Evolutionary conservation across 2,329 filamentous ascomycete genomes (phyloP), one percentile per base, ranked within the genome.

Genomic region (Penicillium fuscoglaucum): DNA sequence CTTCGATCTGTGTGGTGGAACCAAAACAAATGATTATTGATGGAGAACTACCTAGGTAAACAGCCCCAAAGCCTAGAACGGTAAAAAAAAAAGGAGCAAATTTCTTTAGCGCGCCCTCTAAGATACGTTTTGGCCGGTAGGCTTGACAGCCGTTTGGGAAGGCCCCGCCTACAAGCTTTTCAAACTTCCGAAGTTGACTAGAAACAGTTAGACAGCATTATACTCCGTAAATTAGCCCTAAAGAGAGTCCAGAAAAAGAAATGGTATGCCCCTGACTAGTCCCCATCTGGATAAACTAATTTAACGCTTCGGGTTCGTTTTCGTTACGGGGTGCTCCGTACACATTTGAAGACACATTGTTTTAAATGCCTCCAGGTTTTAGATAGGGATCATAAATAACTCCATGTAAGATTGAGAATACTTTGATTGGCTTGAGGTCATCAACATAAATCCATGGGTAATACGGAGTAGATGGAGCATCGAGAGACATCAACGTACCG

Each of bases 81-180:
- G 44, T 24, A 39, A 46, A 45, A 33, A 44, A 53, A 44, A 51
- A 49, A 35, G 35, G 52, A 60, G 52, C 47, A 50, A 46, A 59
- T 29, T 58, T 58, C 44, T 39, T 35, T 51, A 41, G 44, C 45
- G 45, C 29, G 13, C 31, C 31, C 28, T 31, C 6, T 12, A 28
- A 12, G 4, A 7, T 41, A 5, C 28, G 8, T 24, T 48, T 54
- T 62, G 60, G 48, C 56, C 57, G 46, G 50, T 43, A 57, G 55
- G 54, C 40, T 55, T 67, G 65, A 66, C 65, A 67, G 63, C 65
- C 63, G 65, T 67, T 67, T 56, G 51, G 48, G 37, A 46, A 45
- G 12, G 21, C 29, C 52, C 58, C 31, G 31, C 31, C 12, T 57
- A 46, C 33, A 65, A 63, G 61, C 60, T 66, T 63, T 57, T 39